Percentiles rank a stretch among this genome's conserved stretches.
These are phyloP conservation scores for Rhizopus sp. DNA, from an alignment of 371 early-diverging fungal species.

Conservation along the genomic window DNA sequence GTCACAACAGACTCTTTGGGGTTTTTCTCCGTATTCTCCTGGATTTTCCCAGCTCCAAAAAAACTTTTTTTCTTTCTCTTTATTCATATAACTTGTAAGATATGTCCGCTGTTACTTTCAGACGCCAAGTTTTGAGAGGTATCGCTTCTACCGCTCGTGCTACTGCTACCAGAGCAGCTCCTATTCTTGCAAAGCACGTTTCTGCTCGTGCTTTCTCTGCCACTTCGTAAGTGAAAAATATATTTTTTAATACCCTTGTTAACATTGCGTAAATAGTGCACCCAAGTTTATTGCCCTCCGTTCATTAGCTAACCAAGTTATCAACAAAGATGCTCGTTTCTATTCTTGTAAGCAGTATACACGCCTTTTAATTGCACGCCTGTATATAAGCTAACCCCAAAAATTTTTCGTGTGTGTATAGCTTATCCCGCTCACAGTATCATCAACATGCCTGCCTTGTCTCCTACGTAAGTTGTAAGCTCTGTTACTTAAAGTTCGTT, in stretches of 20 bases:
- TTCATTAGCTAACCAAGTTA: conserved; percentile 36
- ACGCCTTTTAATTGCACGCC: neutral
- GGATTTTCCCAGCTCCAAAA: conserved; percentile 27
- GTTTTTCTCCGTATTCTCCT: conserved; percentile 32
- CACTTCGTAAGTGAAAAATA: conserved; percentile 30
- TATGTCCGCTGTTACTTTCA: conserved; percentile 39
- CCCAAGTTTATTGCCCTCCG: conserved; percentile 52
- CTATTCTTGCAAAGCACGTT: conserved; percentile 36
- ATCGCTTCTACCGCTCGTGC: conserved; percentile 42
- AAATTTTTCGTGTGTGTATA: conserved; percentile 21
- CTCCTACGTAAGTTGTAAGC: conserved; percentile 79
- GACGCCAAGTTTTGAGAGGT: conserved; percentile 52
- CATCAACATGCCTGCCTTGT: conserved; percentile 97
- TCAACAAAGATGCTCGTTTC: conserved; percentile 40
- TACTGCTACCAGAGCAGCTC: conserved; percentile 37
- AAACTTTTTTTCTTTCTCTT: conserved; percentile 13
- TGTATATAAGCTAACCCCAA: neutral
- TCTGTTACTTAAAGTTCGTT: neutral
- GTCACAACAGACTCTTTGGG: too few relatives aligned
- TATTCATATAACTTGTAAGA: conserved; percentile 9
- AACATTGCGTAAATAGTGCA: conserved; percentile 23
- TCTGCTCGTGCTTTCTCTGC: conserved; percentile 41
- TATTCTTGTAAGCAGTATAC: conserved; percentile 56
- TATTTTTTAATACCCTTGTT: conserved; percentile 1
- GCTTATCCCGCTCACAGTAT: conserved; percentile 87